Conservation (phyloP, 169 alveolate species). For the Cryptosporidium meleagridis region DNA sequence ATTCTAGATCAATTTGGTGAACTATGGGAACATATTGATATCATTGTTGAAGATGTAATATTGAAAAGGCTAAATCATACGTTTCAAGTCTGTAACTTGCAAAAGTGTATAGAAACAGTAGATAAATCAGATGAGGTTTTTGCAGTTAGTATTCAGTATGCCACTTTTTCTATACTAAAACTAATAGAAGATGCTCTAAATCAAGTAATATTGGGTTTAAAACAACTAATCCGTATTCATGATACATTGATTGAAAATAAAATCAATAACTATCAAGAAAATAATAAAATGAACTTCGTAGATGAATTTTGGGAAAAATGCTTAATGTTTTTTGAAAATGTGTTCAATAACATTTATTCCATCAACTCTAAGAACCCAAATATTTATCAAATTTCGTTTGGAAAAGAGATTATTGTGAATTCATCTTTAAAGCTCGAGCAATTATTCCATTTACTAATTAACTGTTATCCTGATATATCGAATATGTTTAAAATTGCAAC, state of each 20-base stretch:
- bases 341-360: constrained; percentile 47
- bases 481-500: constrained; percentile 4
- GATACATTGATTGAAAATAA: constrained; percentile 34
- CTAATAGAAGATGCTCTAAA: constrained; percentile 26
- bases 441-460: constrained; percentile 38
- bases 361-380: constrained; percentile 34
- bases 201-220: constrained; percentile 10
- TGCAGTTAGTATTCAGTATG: neutral
- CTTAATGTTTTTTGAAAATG: neutral
- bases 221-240: constrained; percentile 27
- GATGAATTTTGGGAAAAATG: constrained; percentile 36
- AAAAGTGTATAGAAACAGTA: constrained; percentile 34
- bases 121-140: neutral
- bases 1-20: constrained; percentile 50
- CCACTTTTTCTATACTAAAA: neutral
- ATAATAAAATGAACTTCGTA: constrained; percentile 19
- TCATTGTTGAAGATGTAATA: constrained; percentile 22
- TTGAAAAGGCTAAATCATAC: constrained; percentile 13
- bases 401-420: constrained; percentile 20
- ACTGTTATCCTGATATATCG: constrained; percentile 55
- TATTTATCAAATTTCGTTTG: neutral
- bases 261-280: neutral
- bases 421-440: constrained; percentile 29
- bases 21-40: constrained; percentile 69
- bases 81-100: constrained; percentile 31